These are phyloP conservation scores for Blastobotrys raffinosifermentans DNA, from an alignment of 1,139 yeast genomes.

Conservation along the genomic window DNA sequence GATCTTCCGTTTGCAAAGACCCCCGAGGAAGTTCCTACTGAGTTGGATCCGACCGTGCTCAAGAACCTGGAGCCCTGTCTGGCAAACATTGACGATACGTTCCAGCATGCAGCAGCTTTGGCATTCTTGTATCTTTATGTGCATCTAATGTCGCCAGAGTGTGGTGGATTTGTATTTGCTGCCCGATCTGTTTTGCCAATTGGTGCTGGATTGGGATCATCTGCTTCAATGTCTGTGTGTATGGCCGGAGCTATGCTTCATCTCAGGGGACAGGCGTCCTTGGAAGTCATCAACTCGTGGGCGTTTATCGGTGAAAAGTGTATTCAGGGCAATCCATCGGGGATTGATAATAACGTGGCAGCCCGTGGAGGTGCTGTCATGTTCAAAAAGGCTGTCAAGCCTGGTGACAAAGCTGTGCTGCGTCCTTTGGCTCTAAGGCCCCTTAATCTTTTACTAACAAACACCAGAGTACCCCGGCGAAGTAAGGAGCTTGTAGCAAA, in stretches of 20 bases:
- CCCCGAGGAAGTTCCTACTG: slow-evolving; percentile 38
- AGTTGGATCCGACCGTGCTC: slow-evolving; percentile 56
- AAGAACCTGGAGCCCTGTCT: slow-evolving; percentile 35
- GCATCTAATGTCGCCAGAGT: slow-evolving; percentile 45
- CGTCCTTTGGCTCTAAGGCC: slow-evolving; percentile 27
- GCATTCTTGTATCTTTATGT: slow-evolving; percentile 77
- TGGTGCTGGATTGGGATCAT: slow-evolving; percentile 96
- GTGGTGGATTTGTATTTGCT: slow-evolving; percentile 52
- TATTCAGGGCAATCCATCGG: slow-evolving; percentile 95
- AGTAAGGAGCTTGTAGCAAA: slow-evolving; percentile 78
- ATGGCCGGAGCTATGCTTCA: slow-evolving; percentile 65
- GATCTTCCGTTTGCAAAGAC: slow-evolving; percentile 55
- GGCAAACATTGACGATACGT: slow-evolving; percentile 42
- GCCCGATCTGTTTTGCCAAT: slow-evolving; percentile 84
- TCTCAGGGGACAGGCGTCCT: slow-evolving; percentile 37
- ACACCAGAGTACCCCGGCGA: slow-evolving; percentile 80
- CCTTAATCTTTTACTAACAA: slow-evolving; percentile 66
- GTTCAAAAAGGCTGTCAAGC: slow-evolving; percentile 68
- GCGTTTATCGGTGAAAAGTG: slow-evolving; percentile 91
- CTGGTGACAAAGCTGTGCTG: slow-evolving; percentile 44
- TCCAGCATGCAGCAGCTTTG: slow-evolving; percentile 77
- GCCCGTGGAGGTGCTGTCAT: slow-evolving; percentile 94
- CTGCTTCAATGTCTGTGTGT: slow-evolving; percentile 87
- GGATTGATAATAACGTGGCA: slow-evolving; percentile 95
- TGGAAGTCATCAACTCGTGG: slow-evolving; percentile 72